phyloP scores from a whole-genome alignment of 441 rosid species.

The Gossypium armourianum region DNA sequence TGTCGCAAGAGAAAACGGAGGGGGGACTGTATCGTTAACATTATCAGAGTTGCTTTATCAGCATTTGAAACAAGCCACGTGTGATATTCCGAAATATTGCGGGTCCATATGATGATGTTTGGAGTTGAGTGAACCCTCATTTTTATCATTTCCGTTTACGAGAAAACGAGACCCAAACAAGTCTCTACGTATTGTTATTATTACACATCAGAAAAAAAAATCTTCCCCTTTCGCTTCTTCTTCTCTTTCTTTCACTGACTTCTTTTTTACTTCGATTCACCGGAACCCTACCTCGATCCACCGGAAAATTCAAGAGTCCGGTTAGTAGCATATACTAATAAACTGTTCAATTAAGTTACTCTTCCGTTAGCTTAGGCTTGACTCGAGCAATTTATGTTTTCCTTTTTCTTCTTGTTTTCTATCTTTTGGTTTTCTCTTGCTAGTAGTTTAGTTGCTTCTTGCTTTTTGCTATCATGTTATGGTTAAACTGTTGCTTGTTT shows the following conservation, averaged over 20 bases:
- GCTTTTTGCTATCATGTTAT: background rate
- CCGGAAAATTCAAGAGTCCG: constrained; percentile 31
- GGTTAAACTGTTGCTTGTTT: constrained; percentile 4
- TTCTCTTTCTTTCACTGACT: background rate
- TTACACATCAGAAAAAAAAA: background rate
- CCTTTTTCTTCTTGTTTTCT: background rate
- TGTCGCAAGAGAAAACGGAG: background rate
- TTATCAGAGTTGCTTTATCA: background rate
- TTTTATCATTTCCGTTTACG: constrained; percentile 14
- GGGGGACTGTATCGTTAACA: background rate
- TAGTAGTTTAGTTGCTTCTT: background rate
- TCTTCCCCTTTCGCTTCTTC: background rate
- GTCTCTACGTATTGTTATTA: background rate
- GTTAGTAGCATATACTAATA: constrained; percentile 15
- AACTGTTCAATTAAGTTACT: constrained; percentile 6
- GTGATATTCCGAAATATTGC: background rate
- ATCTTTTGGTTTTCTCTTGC: background rate
- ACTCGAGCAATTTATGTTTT: background rate
- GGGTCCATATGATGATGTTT: constrained; percentile 26
- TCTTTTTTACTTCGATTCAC: constrained; percentile 20
- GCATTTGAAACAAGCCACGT: constrained; percentile 26
- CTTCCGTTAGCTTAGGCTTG: background rate
- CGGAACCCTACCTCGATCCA: constrained; percentile 54
- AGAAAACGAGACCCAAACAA: constrained; percentile 12
- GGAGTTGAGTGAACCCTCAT: background rate